A percentile compares a stretch with the other conserved stretches of the same genome.
Conservation (phyloP, 176 grass and related monocot species). For the Oropetium thomaeum region DNA sequence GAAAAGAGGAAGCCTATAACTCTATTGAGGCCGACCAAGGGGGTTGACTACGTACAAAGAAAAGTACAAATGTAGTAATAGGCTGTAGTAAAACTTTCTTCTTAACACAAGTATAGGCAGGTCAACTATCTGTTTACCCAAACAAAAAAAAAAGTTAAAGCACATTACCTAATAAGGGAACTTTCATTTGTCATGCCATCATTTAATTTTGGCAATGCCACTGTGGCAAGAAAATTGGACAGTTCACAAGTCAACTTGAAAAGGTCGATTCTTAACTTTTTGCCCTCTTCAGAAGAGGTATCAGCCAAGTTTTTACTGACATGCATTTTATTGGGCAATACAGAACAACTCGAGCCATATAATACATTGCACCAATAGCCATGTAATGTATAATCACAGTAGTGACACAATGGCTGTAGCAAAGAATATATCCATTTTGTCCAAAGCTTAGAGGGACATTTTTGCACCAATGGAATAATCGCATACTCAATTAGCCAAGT, state of each 20-base stretch:
- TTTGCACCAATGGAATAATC: constrained; percentile 18
- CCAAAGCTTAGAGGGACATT: constrained; percentile 1
- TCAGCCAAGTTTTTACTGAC: constrained; percentile 16
- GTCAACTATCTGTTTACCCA: too few relatives aligned
- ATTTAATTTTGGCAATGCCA: constrained; percentile 30
- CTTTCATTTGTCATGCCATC: not conserved
- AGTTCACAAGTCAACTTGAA: constrained; percentile 18
- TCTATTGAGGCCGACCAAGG: too few relatives aligned
- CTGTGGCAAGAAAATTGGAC: constrained; percentile 14
- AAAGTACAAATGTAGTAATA: too few relatives aligned
- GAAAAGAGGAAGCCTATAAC: too few relatives aligned
- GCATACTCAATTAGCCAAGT: constrained; percentile 5
- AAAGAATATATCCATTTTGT: constrained; percentile 7
- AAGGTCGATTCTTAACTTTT: not conserved
- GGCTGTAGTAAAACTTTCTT: too few relatives aligned
- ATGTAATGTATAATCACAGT: not conserved
- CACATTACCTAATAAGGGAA: constrained; percentile 19
- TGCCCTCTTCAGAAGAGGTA: not conserved
- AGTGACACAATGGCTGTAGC: not conserved
- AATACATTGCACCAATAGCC: not conserved
- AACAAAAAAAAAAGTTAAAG: too few relatives aligned
- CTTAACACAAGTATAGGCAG: too few relatives aligned
- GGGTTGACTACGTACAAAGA: too few relatives aligned
- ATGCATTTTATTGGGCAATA: too few relatives aligned
- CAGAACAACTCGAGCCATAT: not conserved